Evolutionary conservation across 352 stramenopile species (phyloP).

Genomic region (Phytophthora sansomeana): DNA sequence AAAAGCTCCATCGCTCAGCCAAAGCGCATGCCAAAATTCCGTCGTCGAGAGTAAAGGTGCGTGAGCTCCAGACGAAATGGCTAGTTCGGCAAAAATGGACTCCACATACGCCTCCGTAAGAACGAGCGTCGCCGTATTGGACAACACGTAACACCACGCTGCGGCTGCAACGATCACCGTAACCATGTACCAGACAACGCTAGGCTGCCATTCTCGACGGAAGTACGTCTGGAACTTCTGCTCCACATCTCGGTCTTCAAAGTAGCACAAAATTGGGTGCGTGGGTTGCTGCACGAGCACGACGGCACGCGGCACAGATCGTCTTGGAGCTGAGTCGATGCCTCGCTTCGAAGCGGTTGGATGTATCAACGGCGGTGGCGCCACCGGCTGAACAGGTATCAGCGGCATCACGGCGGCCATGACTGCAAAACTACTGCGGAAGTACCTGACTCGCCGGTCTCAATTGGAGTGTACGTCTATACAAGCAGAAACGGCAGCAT

Average conservation of each 20-base stretch:
- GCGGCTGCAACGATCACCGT: constrained; percentile 35
- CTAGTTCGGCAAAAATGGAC: constrained; percentile 20
- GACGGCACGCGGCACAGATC: constrained; percentile 35
- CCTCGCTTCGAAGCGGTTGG: constrained; percentile 38
- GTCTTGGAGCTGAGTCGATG: constrained; percentile 36
- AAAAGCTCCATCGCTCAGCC: constrained; percentile 39
- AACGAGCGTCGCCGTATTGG: constrained; percentile 26
- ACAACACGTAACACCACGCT: constrained; percentile 33
- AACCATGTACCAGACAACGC: constrained; percentile 46
- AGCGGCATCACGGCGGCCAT: constrained; percentile 34
- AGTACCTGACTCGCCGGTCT: not conserved
- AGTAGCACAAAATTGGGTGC: constrained; percentile 54
- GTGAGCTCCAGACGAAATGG: not conserved
- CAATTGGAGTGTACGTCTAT: not conserved
- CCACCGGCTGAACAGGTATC: constrained; percentile 19
- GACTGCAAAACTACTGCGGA: not conserved
- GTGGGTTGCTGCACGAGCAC: constrained; percentile 53
- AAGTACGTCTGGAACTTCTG: constrained; percentile 72
- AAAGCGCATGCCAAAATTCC: constrained; percentile 20
- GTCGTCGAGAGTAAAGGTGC: constrained; percentile 3
- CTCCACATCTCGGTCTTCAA: constrained; percentile 62
- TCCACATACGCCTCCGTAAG: constrained; percentile 25
- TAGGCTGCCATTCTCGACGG: constrained; percentile 48
- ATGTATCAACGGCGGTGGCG: constrained; percentile 1
- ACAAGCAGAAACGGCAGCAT: not conserved